Base-by-base conservation (phyloP, 495 filamentous ascomycete species). In the Aspergillus asperescens region DNA sequence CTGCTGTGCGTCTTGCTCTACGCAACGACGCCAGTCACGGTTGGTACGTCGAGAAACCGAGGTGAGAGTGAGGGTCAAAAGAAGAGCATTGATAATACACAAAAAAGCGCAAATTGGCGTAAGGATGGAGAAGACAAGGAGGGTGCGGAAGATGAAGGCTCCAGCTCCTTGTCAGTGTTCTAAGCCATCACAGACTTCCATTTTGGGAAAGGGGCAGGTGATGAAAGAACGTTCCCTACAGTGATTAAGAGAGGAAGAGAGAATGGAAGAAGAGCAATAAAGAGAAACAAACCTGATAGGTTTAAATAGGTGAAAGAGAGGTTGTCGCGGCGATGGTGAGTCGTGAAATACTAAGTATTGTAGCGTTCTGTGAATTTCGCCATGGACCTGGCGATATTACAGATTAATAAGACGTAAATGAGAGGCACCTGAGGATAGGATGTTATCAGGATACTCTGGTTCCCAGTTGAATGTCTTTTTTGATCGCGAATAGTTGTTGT, bases 201-300 rank as follows among this genome's bases (percentile, higher is more conserved):
- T 48, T 29, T 52, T 52, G 12, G 55, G 48, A 46, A 57, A 37
- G 32, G n/a, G 23, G 18, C 13, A 25, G 31, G 42, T 1, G 25
- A 28, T 28, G 8, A 40, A 3, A 34, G 13, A 12, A n/a, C n/a
- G n/a, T n/a, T n/a, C n/a, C n/a, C 20, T 27, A n/a, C 8, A 32
- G 16, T 12, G 16, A 9, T 10, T 32, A 16, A 15, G 25, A 38
- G 45, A 31, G 15, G 20, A n/a, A 20, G 42, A 45, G 7, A 13
- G 25, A 22, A 20, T n/a, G n/a, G n/a, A n/a, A n/a, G n/a, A n/a
- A n/a, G n/a, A n/a, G n/a, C n/a, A n/a, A n/a, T n/a, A 32, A 5
- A 42, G 15, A 42, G 15, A n/a, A 12, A 5, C 13, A 31, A 3
- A 46, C 4, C 10, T 20, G 16, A 13, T 1, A 23, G 22, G 7